Base-by-base conservation (phyloP, 2,329 filamentous ascomycete genomes). In the Clonostachys rosea region DNA sequence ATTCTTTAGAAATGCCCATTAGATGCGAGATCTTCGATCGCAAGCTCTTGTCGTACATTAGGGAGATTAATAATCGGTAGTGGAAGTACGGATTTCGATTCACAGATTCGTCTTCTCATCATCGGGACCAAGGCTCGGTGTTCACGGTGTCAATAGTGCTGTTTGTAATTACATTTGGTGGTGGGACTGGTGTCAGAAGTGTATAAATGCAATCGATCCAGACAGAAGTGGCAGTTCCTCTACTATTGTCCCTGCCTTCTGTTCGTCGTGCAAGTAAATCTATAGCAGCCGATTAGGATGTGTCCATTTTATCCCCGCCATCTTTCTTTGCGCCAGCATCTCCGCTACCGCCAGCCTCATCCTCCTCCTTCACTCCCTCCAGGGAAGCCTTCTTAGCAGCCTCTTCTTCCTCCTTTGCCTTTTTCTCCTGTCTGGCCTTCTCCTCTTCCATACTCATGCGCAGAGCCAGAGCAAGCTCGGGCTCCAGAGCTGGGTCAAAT, bases 391-490 rank as follows among this genome's bases (percentile, higher is more conserved):
- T 92, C 56, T 83, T 82, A 46, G 87, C 79, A 40, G 81, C 79
- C 56, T 83, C 79, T 56, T 89, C 86, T 56, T 89, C 86, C 53
- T 89, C 83, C 58, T 84, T 83, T 57, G 86, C 89, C 61, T 87
- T 83, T 70, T 90, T 90, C 66, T 96, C 91, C 69, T 95, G 86
- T 59, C 94, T 78, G 51, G 91, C 91, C 74, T 95, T 95, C 70
- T 99, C 94, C 65, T 99, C 94, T 66, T 99, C 94, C 81, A 95
- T 90, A 68, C 89, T 95, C 90, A 99, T 96, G 53, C 94, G 85
- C 64, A 99, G 75, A 45, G 94, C 94, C 56, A 99, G 81, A 18
- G 94, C 94, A 61, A 99, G 74, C 67, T 99, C 94, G 5, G 94
- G 94, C 63, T 99, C 94, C 60, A 91, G 79, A 46, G 86, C 87